phyloP scores from a whole-genome alignment of 352 stramenopile species.

The Pythium dissotocum region DNA sequence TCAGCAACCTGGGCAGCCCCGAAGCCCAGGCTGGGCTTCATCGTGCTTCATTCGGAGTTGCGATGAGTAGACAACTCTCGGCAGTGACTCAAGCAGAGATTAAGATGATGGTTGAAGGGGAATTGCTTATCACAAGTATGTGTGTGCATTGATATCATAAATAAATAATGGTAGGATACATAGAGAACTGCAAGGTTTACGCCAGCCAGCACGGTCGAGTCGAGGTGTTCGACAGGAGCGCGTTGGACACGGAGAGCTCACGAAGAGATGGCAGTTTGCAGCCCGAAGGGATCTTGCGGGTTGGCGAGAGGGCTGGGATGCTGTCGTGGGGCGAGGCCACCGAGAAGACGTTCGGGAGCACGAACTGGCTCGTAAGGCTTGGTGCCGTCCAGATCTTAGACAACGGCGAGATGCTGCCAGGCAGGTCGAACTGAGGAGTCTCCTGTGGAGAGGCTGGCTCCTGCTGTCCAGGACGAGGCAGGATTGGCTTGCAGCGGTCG shows the following conservation, averaged over 20 bases:
- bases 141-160: slow-evolving; percentile 17
- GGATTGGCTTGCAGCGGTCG: slow-evolving; percentile 73
- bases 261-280: slow-evolving; percentile 36
- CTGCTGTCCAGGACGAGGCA: slow-evolving; percentile 41
- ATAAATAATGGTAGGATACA: slow-evolving; percentile 26
- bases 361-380: slow-evolving; percentile 13
- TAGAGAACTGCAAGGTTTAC: slow-evolving; percentile 8
- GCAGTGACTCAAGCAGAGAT: neutral
- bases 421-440: slow-evolving; percentile 1
- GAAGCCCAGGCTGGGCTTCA: no score
- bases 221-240: slow-evolving; percentile 20
- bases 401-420: slow-evolving; percentile 30
- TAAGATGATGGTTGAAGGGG: neutral
- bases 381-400: slow-evolving; percentile 28
- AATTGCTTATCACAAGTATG: neutral
- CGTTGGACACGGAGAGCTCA: slow-evolving; percentile 28
- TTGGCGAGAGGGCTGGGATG: slow-evolving; percentile 29
- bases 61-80: no score
- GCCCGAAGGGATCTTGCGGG: slow-evolving; percentile 27
- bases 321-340: neutral
- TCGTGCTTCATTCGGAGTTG: no score
- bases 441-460: slow-evolving; percentile 11
- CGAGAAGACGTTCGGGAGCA: slow-evolving; percentile 15
- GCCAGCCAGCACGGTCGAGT: slow-evolving; percentile 35
- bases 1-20: no score